phyloP scores from a whole-genome alignment of 1,284 basidiomycete species.

The Ustilago cynodontis region DNA sequence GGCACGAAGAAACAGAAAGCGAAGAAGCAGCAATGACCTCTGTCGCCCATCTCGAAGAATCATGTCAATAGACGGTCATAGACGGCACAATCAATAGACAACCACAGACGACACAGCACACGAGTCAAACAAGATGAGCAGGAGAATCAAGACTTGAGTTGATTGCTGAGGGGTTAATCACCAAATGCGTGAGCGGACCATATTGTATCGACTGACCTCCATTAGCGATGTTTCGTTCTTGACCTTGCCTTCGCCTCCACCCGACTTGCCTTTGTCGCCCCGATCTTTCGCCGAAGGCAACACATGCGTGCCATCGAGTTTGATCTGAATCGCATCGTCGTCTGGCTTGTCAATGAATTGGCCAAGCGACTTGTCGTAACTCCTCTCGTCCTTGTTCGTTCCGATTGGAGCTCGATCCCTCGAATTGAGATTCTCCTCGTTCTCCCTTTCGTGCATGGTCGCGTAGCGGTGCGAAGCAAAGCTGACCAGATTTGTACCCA shows the following conservation, averaged over 20 bases:
- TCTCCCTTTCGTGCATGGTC: constrained; percentile 59
- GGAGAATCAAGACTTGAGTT: not conserved
- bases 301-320: constrained; percentile 55
- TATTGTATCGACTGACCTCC: constrained; percentile 67
- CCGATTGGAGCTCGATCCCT: constrained; percentile 63
- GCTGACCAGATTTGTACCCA: constrained; percentile 62
- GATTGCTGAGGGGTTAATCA: constrained; percentile 13
- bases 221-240: constrained; percentile 52
- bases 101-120: not conserved
- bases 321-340: constrained; percentile 59
- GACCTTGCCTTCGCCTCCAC: constrained; percentile 10
- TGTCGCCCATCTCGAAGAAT: not conserved
- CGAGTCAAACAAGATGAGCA: not conserved
- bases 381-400: constrained; percentile 54
- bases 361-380: constrained; percentile 56
- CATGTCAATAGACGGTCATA: too few species aligned
- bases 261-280: constrained; percentile 7
- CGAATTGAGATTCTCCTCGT: constrained; percentile 64
- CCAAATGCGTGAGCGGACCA: constrained; percentile 66
- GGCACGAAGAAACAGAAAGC: constrained; percentile 14
- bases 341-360: constrained; percentile 56
- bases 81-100: not conserved
- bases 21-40: constrained; percentile 16
- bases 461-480: constrained; percentile 64
- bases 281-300: constrained; percentile 18